Evolutionary conservation across 1,284 basidiomycete species (phyloP), one percentile per base, ranked within the genome.

Genomic region (Sporisorium reilianum): DNA sequence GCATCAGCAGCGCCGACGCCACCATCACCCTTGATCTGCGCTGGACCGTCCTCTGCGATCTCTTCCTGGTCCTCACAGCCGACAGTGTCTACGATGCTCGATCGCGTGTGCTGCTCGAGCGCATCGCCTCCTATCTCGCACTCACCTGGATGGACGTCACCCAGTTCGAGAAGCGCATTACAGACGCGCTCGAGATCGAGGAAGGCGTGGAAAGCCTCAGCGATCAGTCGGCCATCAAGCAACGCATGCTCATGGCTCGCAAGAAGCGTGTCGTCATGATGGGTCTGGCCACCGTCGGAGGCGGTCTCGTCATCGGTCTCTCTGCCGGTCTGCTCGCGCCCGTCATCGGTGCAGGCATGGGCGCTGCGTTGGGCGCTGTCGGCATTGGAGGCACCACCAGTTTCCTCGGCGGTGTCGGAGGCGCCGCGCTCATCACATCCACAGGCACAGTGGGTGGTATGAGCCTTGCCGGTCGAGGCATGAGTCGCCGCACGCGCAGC

Each of bases 111-210:
- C 66, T 84, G 25, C 77, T 84, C 44, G 82, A 83, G 67, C 65
- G 70, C 28, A 73, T 84, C 9, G 79, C 83, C 18, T 72, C 77
- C 40, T 63, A 76, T 22, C 77, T 84, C 40, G 77, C 75, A 2
- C 78, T 84, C 26, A 77, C 76, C 14, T 84, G 80, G 83, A 82
- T 84, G 80, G 83, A 84, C 51, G 78, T 84, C 36, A 82, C 81
- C n/a, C 81, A 83, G 28, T 84, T 84, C 57, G 83, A 84, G 49
- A 84, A 82, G 70, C 72, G 83, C 14, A 68, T 84, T 41, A 84
- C 83, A 9, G 82, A 84, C 34, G 77, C 82, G 5, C 67, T 84
- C 28, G 82, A 81, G 65, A 83, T 84, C 44, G 80, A 84, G 44
- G 83, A 84, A 59, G 79, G 82, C 22, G 78, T 83, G 18, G 71